These are phyloP conservation scores for Bacidia rubella DNA, from an alignment of 495 filamentous ascomycete genomes.

Conservation along the genomic window DNA sequence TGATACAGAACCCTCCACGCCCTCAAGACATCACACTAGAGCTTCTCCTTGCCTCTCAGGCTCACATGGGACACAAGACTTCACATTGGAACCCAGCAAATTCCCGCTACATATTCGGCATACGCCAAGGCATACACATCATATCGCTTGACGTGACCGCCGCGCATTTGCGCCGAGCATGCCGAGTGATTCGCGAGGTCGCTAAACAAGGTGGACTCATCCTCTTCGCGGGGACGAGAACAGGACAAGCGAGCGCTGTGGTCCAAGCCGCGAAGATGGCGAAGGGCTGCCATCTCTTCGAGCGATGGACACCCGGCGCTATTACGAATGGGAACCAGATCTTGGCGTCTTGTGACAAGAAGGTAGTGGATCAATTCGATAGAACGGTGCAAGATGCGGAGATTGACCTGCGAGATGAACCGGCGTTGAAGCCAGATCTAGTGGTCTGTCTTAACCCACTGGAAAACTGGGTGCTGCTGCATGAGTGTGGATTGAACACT, in stretches of 20 bases:
- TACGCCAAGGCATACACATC: constrained; percentile 82
- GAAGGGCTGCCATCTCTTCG: constrained; percentile 75
- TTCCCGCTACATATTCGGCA: constrained; percentile 86
- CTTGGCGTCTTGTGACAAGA: constrained; percentile 47
- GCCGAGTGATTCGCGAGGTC: constrained; percentile 77
- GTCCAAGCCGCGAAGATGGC: constrained; percentile 70
- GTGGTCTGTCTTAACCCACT: constrained; percentile 85
- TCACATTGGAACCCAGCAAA: constrained; percentile 94
- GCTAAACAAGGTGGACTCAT: constrained; percentile 71
- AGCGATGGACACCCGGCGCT: constrained; percentile 81
- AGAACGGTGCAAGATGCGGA: constrained; percentile 50
- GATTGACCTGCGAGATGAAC: constrained; percentile 42
- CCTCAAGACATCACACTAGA: constrained; percentile 77
- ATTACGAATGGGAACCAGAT: constrained; percentile 92
- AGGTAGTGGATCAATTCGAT: constrained; percentile 61
- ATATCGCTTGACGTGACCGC: constrained; percentile 80
- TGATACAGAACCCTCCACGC: constrained; percentile 57
- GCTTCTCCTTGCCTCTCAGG: constrained; percentile 78
- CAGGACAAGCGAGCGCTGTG: constrained; percentile 62
- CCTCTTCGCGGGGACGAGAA: constrained; percentile 78
- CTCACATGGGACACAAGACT: constrained; percentile 83
- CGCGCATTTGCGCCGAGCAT: constrained; percentile 76
- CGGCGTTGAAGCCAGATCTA: constrained; percentile 69
- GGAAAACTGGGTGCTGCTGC: constrained; percentile 80
- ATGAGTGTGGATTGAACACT: constrained; percentile 77